A percentile compares a stretch with the other conserved stretches of the same genome.
Evolutionary conservation across 164 flowering plant genomes (phyloP).

Genomic region (Nymphaea thermarum): DNA sequence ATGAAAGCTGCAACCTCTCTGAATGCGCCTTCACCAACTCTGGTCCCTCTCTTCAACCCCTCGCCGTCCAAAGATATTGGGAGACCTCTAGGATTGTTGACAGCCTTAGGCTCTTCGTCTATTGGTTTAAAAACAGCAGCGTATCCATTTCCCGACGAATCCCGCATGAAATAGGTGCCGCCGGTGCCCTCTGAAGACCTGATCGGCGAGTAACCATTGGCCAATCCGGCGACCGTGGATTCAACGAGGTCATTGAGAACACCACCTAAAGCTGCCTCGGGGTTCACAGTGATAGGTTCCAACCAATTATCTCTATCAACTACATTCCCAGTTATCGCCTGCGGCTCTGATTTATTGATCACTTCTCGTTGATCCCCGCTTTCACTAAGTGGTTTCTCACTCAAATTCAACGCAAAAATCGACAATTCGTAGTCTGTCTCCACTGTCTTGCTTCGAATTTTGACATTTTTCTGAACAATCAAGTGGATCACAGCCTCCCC

Average conservation of each 20-base stretch:
- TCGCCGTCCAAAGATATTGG: conserved; percentile 50
- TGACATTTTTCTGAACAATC: conserved; percentile 42
- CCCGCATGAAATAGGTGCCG: conserved; percentile 67
- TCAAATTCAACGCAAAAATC: conserved; percentile 26
- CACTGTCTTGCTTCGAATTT: conserved; percentile 34
- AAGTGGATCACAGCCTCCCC: conserved; percentile 52
- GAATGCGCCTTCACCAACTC: conserved; percentile 69
- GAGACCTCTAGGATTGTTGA: conserved; percentile 51
- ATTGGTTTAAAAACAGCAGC: conserved; percentile 61
- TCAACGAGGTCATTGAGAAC: conserved; percentile 29
- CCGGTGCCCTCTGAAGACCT: conserved; percentile 64
- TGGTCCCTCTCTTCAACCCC: conserved; percentile 71
- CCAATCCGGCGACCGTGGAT: conserved; percentile 42
- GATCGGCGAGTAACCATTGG: conserved; percentile 40
- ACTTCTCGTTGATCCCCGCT: conserved; percentile 9
- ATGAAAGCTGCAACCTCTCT: conserved; percentile 73
- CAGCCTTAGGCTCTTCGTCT: conserved; percentile 78
- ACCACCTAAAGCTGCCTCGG: conserved; percentile 19
- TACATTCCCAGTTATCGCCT: conserved; percentile 16
- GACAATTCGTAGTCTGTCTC: conserved; percentile 43
- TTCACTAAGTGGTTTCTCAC: background rate
- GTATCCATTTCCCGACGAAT: conserved; percentile 26
- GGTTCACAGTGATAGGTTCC: conserved; percentile 40
- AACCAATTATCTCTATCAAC: conserved; percentile 24
- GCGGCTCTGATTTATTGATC: conserved; percentile 1